phyloP scores from a whole-genome alignment of 352 stramenopile genomes.

The Globisporangium apiculatum region DNA sequence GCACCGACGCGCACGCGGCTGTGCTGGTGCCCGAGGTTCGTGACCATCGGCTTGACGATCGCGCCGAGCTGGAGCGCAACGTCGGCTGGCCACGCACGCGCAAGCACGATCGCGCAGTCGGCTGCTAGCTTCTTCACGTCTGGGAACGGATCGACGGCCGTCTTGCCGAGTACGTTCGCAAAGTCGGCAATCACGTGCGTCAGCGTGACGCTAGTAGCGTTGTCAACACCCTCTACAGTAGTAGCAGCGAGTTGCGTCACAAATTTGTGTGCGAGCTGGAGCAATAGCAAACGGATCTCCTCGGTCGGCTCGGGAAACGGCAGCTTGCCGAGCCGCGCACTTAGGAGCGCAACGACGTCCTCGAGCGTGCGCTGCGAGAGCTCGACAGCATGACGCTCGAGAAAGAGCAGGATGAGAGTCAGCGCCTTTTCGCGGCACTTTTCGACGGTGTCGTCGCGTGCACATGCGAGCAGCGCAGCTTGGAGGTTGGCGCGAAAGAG shows the following conservation, averaged over 20 bases:
- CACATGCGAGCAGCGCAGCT: conserved; percentile 39
- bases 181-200: conserved; percentile 55
- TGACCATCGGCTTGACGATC: conserved; percentile 56
- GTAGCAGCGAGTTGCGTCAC: conserved; percentile 36
- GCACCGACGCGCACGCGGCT: conserved; percentile 69
- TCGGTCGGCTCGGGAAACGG: conserved; percentile 76
- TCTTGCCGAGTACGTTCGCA: conserved; percentile 68
- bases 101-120: conserved; percentile 56
- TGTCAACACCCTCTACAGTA: conserved; percentile 1
- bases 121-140: conserved; percentile 74
- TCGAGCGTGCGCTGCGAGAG: conserved; percentile 29
- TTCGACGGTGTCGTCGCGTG: conserved; percentile 48
- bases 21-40: conserved; percentile 77
- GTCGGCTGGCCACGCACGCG: conserved; percentile 38
- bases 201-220: conserved; percentile 18
- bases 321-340: conserved; percentile 58
- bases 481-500: conserved; percentile 41
- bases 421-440: conserved; percentile 75
- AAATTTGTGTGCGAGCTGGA: conserved; percentile 49
- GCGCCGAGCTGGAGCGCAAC: conserved; percentile 62
- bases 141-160: conserved; percentile 63
- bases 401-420: conserved; percentile 47
- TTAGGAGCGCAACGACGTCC: conserved; percentile 40
- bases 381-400: conserved; percentile 38
- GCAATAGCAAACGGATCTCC: conserved; percentile 67